Evolutionary conservation across 2,329 filamentous ascomycete genomes (phyloP).

Genomic region (Geoglossum cookeanum): DNA sequence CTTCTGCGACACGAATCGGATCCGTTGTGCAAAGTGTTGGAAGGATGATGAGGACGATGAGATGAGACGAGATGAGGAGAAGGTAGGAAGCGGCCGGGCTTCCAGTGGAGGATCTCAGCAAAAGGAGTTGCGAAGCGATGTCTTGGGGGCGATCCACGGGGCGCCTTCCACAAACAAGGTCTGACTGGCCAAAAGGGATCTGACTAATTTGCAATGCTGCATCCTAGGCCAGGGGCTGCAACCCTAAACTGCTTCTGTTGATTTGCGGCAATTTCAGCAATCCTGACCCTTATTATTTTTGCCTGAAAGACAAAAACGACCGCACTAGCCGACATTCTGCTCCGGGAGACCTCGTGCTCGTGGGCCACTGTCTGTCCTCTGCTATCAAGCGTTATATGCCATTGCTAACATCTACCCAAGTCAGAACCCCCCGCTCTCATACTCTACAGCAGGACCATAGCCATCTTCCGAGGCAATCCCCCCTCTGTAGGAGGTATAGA

Average conservation of each 20-base stretch:
- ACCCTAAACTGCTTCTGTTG: not conserved
- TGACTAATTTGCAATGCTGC: not conserved
- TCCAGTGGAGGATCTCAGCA: not conserved
- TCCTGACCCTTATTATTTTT: not conserved
- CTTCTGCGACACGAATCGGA: not conserved
- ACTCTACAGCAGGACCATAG: not conserved
- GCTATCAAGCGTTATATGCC: not conserved
- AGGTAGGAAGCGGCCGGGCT: not conserved
- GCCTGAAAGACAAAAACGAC: not conserved
- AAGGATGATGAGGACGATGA: not conserved
- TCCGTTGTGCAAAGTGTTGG: not conserved
- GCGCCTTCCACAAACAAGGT: not conserved
- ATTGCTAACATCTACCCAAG: too few species aligned
- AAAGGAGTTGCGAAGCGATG: not conserved
- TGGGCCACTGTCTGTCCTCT: not conserved
- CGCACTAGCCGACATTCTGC: not conserved
- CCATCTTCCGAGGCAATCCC: not conserved
- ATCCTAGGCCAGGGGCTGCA: not conserved
- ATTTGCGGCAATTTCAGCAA: not conserved
- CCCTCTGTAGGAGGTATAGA: not conserved
- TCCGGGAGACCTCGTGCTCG: not conserved
- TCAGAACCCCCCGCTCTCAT: too few species aligned
- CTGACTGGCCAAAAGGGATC: not conserved
- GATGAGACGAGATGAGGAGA: not conserved
- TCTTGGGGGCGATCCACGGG: not conserved